Evolutionary conservation across 2,329 filamentous ascomycete genomes (phyloP), one percentile per base, ranked within the genome.

Genomic region (Alternaria brassicicola): DNA sequence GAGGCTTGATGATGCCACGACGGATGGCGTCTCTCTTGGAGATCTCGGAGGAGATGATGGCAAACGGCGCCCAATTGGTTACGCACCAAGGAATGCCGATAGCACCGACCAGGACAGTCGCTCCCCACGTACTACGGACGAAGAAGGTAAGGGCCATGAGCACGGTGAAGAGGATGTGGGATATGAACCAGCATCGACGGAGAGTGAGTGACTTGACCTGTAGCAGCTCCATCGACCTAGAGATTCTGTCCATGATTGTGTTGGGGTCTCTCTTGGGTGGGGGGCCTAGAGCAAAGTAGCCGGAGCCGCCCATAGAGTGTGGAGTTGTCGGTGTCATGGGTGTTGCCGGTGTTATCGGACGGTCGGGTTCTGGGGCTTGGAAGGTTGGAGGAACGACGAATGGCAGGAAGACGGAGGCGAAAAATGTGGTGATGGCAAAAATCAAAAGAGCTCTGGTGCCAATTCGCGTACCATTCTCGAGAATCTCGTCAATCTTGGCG

Each of bases 21-120:
- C 84, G 82, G 46, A 88, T 84, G 25, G 89, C 87, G 72, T 97
- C 91, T 6, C 92, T 88, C 59, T 89, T 90, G 60, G 90, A 91
- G 62, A 98, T 93, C 76, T 98, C 94, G 5, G 92, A 92, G 43
- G 92, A 93, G 74, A 98, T 97, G 68, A 98, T 90, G 36, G 94
- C 93, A 80, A 94, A 98, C 0, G 94, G 94, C 0, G 93, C 94
- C 94, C 94, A 98, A 25, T 96, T 86, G 2, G 93, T 93, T 70
- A 97, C 81, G 21, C 93, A 93, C 94, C 94, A 98, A 1, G 92
- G 93, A 57, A 98, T 88, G 31, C 94, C 94, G 46, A 96, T 88
- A 23, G 95, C 80, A 1, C 88, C 91, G 55, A 97, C 89, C 31
- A 97, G 84, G 1, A 87, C 83, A 0, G 91, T 96, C 1, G 91